Evolutionary conservation across 208 protist species (phyloP).

Genomic region (Wallacemonas sp.): DNA sequence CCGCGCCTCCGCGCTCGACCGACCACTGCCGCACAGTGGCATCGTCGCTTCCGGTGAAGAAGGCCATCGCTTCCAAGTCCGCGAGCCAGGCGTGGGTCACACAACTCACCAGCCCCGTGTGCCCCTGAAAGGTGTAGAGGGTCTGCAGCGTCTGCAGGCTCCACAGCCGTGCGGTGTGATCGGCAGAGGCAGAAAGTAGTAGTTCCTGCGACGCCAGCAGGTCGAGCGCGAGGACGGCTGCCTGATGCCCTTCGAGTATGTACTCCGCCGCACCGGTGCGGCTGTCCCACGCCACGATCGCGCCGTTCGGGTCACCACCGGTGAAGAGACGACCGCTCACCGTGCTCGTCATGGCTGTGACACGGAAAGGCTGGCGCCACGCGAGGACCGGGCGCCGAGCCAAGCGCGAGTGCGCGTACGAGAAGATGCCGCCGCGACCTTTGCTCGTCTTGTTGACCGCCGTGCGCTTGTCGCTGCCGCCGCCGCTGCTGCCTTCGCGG

Average conservation of each 20-base stretch:
- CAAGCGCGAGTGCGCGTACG: conserved; percentile 2
- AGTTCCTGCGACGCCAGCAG: conserved; percentile 11
- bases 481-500: not conserved
- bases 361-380: conserved; percentile 29
- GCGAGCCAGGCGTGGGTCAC: conserved; percentile 5
- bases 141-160: conserved; percentile 39
- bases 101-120: conserved; percentile 28
- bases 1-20: conserved; percentile 3
- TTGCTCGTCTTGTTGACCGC: not conserved
- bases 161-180: conserved; percentile 44
- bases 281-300: conserved; percentile 46
- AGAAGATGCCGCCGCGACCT: conserved; percentile 4
- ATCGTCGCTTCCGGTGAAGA: conserved; percentile 59
- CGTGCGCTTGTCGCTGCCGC: not conserved
- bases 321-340: conserved; percentile 36
- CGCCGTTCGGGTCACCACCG: conserved; percentile 27
- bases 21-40: conserved; percentile 54
- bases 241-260: conserved; percentile 30
- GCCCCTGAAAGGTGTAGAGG: conserved; percentile 33
- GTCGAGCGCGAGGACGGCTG: conserved; percentile 26
- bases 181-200: conserved; percentile 36
- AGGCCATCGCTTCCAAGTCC: conserved; percentile 15
- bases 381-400: conserved; percentile 28
- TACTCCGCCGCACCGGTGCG: conserved; percentile 32
- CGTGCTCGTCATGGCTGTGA: conserved; percentile 21